Evolutionary conservation across 2,329 filamentous ascomycete genomes (phyloP), one percentile per base, ranked within the genome.

Genomic region (Xylariaceae sp.): DNA sequence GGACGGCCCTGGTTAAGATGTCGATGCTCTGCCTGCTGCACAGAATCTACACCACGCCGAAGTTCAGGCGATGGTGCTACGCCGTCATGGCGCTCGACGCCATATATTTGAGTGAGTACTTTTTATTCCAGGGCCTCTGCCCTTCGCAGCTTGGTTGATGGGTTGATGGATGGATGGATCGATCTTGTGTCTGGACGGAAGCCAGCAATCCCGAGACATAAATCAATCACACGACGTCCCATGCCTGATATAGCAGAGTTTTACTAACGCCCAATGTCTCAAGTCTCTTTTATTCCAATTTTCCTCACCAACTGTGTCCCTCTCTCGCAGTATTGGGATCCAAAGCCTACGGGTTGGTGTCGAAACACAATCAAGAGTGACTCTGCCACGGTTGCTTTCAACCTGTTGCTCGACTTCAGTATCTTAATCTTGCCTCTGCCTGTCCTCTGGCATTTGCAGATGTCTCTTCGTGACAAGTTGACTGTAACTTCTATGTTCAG

Each of bases 361-460:
- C 69, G 76, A n/a, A 55, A 63, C 37, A 55, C 61, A 41, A 40
- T 56, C 8, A 55, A 59, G 44, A 46, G 55, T 9, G 63, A 68
- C 45, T 57, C 60, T 48, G 53, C 63, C 41, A 64, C 65, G 7
- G 54, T 67, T 19, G 56, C 54, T 3, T 54, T 64, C 19, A 70
- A 69, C 50, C 46, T 68, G 11, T 4, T 64, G 34, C 39, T 70
- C n/a, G 67, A 70, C 50, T 2, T 67, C 54, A 68, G 71, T 47
- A 65, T 76, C 27, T 63, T 75, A 26, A 67, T 70, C 39, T 68
- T 76, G 7, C 74, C 74, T 2, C 67, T 73, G 35, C 68, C 72
- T 4, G 70, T 73, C 61, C 68, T 76, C 1, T 76, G 73, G 73
- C 67, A 69, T 9, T 63, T 76, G 19, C 69, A 73, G 50, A 72